phyloP scores from a whole-genome alignment of 2,329 filamentous ascomycete species.

The Pseudogymnoascus sp. region DNA sequence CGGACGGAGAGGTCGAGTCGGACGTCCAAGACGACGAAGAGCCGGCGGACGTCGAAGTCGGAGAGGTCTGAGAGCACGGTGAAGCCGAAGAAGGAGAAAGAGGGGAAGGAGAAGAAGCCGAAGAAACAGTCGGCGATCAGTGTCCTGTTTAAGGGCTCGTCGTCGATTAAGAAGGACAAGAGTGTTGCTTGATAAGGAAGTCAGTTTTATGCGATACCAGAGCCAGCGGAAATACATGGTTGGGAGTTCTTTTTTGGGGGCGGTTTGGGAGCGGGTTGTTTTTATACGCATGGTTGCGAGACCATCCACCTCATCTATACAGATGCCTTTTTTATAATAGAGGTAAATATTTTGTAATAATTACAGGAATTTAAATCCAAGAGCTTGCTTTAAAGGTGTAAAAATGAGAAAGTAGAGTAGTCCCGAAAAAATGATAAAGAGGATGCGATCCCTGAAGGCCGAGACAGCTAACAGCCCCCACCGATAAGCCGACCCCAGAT shows the following conservation, averaged over 20 bases:
- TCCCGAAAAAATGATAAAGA: not conserved
- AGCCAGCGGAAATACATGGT: not conserved
- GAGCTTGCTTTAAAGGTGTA: not conserved
- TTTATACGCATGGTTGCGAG: conserved; percentile 5
- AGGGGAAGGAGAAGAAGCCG: not conserved
- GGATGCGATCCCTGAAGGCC: not conserved
- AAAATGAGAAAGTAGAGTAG: not conserved
- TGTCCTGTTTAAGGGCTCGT: not conserved
- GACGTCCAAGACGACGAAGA: conserved; percentile 14
- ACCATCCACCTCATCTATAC: conserved; percentile 6
- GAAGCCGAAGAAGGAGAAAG: not conserved
- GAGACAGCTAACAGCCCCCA: not conserved
- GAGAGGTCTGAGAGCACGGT: conserved; percentile 13
- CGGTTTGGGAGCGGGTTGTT: not conserved
- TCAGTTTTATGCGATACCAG: not conserved
- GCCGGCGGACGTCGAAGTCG: conserved; percentile 13
- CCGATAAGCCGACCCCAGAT: not conserved
- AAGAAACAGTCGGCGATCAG: conserved; percentile 1
- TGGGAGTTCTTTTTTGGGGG: not conserved
- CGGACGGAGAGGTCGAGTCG: conserved; percentile 25
- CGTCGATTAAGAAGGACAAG: not conserved
- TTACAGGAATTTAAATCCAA: not conserved
- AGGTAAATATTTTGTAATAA: conserved; percentile 3
- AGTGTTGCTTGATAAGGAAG: not conserved
- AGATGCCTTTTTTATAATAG: conserved; percentile 5